Base-by-base conservation (phyloP, 108 stramenopile species). In the Mediolabrus comicus region DNA sequence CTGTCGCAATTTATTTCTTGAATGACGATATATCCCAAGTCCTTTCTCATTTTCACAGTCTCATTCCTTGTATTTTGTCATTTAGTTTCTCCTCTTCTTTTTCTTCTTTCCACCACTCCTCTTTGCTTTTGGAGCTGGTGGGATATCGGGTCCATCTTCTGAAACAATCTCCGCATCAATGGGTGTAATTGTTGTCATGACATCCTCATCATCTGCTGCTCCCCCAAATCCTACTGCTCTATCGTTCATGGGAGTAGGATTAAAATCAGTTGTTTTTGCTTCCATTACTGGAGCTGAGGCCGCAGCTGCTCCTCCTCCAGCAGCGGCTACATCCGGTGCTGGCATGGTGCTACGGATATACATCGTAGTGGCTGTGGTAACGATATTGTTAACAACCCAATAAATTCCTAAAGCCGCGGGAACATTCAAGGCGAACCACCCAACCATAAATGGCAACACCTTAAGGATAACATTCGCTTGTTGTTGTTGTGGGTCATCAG, bases 381-480 rank as follows among this genome's bases (percentile, higher is more conserved):
- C 74, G 69, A 97, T 77, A 69, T 96, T 97, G 87, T 98, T 98
- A 8, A 91, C 88, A 30, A 98, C 88, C 98, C 98, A 98, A 74
- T 98, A 98, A 53, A 98, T 62, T 19, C 92, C 87, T 53, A 98
- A 81, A 0, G 96, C 98, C 16, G 98, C 84, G 28, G 98, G 98
- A 5, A 98, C 97, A 71, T 92, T 97, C 33, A 98, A 73, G 12
- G 92, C 87, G 71, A 97, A 97, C 87, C 88, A 97, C n/a, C 96
- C 96, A 71, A 98, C 90, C 89, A 97, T 87, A 59, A 98, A 80
- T 9, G 98, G 96, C 38, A 97, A 75, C 13, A 95, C 72, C 75
- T 97, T 97, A n/a, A 97, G 81, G 30, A 97, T 74, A 39, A 83
- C 78, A 46, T 91, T 86, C 32, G 78, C 68, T 61, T 93, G 85